These are phyloP conservation scores for Neurospora terricola DNA, from an alignment of 495 filamentous ascomycete genomes.

Conservation along the genomic window DNA sequence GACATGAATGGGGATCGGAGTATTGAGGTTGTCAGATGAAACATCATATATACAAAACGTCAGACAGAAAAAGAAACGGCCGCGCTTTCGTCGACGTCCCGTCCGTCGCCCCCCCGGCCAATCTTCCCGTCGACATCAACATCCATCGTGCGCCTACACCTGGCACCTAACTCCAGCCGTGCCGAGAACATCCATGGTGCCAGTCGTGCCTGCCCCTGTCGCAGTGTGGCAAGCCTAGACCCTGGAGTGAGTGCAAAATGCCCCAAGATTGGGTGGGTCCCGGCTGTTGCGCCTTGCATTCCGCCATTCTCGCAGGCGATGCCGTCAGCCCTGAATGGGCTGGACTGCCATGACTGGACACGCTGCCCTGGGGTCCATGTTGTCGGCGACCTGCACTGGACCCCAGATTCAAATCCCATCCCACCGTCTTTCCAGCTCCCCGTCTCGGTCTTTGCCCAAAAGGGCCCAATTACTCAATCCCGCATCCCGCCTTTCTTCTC, in stretches of 20 bases:
- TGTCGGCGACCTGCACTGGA: neutral
- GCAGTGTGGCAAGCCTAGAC: neutral
- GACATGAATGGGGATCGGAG: neutral
- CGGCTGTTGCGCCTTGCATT: slow-evolving; percentile 3
- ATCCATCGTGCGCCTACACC: neutral
- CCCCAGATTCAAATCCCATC: neutral
- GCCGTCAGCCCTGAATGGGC: slow-evolving; percentile 20
- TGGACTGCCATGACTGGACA: slow-evolving; percentile 7
- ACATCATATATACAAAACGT: neutral
- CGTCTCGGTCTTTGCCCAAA: neutral
- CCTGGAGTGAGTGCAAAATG: neutral
- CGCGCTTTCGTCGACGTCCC: neutral
- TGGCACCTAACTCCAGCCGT: neutral
- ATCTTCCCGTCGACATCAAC: neutral
- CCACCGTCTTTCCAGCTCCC: slow-evolving; percentile 2
- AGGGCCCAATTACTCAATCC: neutral
- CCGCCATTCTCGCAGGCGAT: slow-evolving; percentile 21
- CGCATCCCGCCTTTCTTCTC: neutral
- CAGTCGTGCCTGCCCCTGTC: neutral
- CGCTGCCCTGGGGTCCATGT: neutral
- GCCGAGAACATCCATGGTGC: neutral
- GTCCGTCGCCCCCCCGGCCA: neutral
- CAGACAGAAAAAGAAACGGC: neutral
- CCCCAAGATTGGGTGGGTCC: neutral
- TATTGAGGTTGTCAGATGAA: neutral